Base-by-base conservation (phyloP, 306 rosid genomes). In the Cicer cuneatum region DNA sequence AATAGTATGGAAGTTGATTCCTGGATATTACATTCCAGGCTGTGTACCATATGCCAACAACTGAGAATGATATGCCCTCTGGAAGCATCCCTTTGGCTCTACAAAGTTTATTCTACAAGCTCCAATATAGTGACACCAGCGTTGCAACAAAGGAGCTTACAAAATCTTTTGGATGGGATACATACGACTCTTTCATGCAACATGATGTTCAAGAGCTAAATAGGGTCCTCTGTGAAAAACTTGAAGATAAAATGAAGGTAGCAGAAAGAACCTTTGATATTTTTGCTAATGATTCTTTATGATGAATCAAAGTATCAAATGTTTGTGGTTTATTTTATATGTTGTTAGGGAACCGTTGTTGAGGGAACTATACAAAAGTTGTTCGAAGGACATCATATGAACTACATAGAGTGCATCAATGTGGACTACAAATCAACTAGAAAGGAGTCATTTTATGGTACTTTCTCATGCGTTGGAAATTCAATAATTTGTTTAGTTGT, bases 321-420 rank as follows among this genome's bases (percentile, higher is more conserved):
- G 48, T 42, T 40, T 58, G 12, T 74, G 51, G 41, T 41, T 52
- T 52, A 80, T 81, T 46, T 61, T 63, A 42, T 21, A 61, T 76
- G 35, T 70, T 45, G 45, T 35, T 68, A 93, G 98, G 98, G 97
- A 85, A 93, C 98, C 49, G 98, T 93, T 69, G 98, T 93, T 38
- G 98, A 93, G 92, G 98, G 98, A 73, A 93, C 98, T 15, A 93
- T 93, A 83, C 98, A 93, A 68, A 85, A 90, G 79, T 87, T 93
- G 72, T 93, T 93, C 71, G 98, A 93, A 85, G 98, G 98, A 41
- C 97, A 93, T 76, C 97, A 93, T 69, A 93, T 93, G 98, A 93
- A 93, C 69, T 93, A 90, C 81, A 93, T 93, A 52, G 98, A 93
- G 72, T 93, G 98, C 89, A 89, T 93, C 69, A 93, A 93, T 19